These are phyloP conservation scores for Ganoderma lingzhi DNA, from an alignment of 1,284 basidiomycete genomes.

Conservation along the genomic window DNA sequence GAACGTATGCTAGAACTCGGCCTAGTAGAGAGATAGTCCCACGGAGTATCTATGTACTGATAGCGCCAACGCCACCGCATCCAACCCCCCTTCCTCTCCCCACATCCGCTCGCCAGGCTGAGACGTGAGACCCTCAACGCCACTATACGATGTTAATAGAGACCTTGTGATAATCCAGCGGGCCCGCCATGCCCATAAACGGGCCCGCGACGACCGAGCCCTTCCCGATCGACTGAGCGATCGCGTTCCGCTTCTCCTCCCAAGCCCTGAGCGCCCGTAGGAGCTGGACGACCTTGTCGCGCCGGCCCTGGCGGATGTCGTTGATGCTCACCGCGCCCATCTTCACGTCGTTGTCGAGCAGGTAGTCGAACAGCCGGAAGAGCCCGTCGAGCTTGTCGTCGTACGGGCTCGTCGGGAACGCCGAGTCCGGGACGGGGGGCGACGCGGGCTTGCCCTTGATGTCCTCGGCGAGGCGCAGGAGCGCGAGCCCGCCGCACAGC, in stretches of 20 bases:
- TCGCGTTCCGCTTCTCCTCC: slow-evolving; percentile 74
- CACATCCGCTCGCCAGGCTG: too few relatives aligned
- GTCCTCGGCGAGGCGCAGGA: slow-evolving; percentile 80
- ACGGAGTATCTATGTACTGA: slow-evolving; percentile 21
- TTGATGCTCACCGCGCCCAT: slow-evolving; percentile 92
- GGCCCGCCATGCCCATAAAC: slow-evolving; percentile 39
- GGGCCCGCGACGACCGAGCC: slow-evolving; percentile 36
- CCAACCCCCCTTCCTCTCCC: neutral
- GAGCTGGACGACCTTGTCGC: slow-evolving; percentile 81
- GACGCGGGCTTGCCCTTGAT: slow-evolving; percentile 74
- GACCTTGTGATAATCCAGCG: slow-evolving; percentile 28
- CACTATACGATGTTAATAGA: neutral
- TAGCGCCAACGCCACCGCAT: neutral
- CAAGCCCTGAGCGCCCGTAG: slow-evolving; percentile 78
- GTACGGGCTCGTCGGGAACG: slow-evolving; percentile 71
- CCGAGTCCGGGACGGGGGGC: slow-evolving; percentile 79
- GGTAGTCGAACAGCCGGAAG: slow-evolving; percentile 88
- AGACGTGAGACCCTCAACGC: neutral
- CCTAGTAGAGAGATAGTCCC: slow-evolving; percentile 5
- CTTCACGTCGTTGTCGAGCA: slow-evolving; percentile 88
- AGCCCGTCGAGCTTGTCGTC: slow-evolving; percentile 90
- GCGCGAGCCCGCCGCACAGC: slow-evolving; percentile 71
- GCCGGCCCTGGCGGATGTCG: slow-evolving; percentile 83
- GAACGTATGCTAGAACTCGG: slow-evolving; percentile 5
- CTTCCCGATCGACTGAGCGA: slow-evolving; percentile 62